Conservation (phyloP, 2,329 filamentous ascomycete genomes). For the Aplosporella prunicola region DNA sequence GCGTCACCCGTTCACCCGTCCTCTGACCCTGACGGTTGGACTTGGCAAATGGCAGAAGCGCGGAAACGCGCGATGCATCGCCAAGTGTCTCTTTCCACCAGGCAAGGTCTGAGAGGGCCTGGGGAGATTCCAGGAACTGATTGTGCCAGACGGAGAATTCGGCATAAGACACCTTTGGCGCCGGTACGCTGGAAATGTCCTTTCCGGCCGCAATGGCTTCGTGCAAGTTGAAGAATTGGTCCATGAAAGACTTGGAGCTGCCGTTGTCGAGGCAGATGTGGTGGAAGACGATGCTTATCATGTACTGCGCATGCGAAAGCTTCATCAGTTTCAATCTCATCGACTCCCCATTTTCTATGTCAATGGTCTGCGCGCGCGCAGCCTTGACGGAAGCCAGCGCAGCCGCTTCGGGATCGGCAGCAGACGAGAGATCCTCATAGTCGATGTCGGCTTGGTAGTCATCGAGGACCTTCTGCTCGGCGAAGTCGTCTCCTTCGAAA, state of each 20-base stretch:
- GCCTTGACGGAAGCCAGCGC: conserved; percentile 11
- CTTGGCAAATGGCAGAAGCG: conserved; percentile 14
- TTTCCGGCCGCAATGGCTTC: conserved; percentile 14
- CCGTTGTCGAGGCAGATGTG: conserved; percentile 28
- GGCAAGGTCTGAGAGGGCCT: conserved; percentile 12
- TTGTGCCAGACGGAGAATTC: conserved; percentile 20
- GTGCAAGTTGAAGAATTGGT: conserved; percentile 15
- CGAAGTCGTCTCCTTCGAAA: conserved; percentile 18
- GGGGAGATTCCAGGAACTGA: conserved; percentile 12
- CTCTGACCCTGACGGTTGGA: conserved; percentile 10
- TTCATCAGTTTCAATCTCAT: conserved; percentile 15
- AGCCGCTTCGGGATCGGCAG: conserved; percentile 11
- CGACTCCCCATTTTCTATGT: conserved; percentile 17
- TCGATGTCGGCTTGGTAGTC: conserved; percentile 13
- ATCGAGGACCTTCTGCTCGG: conserved; percentile 15
- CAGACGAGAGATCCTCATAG: conserved; percentile 14
- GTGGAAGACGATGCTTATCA: conserved; percentile 22
- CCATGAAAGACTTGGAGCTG: conserved; percentile 18
- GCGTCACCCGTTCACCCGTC: conserved; percentile 13
- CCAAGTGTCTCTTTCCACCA: conserved; percentile 14
- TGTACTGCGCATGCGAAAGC: conserved; percentile 15
- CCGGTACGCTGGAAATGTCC: conserved; percentile 15
- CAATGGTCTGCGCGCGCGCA: conserved; percentile 11
- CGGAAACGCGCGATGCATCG: conserved; percentile 10
- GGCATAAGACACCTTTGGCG: conserved; percentile 15